Evolutionary conservation across 2,329 filamentous ascomycete genomes (phyloP), one percentile per base, ranked within the genome.

Genomic region (Endoconidiophora polonica): DNA sequence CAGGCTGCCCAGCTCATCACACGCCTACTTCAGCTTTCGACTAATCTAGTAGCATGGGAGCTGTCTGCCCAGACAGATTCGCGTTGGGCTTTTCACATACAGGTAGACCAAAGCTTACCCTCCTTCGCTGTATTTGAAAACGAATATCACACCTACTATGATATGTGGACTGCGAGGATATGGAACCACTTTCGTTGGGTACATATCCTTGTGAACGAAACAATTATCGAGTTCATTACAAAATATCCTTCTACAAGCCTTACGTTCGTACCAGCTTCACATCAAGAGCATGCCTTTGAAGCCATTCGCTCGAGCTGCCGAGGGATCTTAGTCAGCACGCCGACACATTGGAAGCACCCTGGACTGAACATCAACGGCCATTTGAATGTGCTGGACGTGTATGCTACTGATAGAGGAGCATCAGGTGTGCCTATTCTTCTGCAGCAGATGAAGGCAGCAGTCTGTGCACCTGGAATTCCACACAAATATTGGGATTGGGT

Each of bases 151-250:
- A 59, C 67, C 20, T 80, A 80, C 56, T 59, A 61, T 14, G 68
- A 72, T 54, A 68, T 76, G 49, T 76, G 70, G 66, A 62, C 68
- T 16, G 72, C 70, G 6, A 67, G 71, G 22, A 66, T 73, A 39
- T 79, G 73, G 73, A 75, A 73, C 53, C 70, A 79, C 55, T 77
- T 73, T 56, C 73, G 77, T 22, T 77, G 73, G 66, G 67, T 68
- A 5, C 70, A 73, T n/a, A 70, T 77, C 22, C 60, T 78, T 7
- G 58, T 69, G 14, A 71, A 68, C 57, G 68, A 76, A 54, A 64
- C 67, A 40, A 67, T 79, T 10, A 59, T 73, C 7, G 63, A 65
- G 6, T 33, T 33, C 26, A 10, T 10, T 6, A 10, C 26, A 33
- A 33, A 10, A 33, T 33, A 33, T 33, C 26, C 26, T 10, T 9